Evolutionary conservation across 1,284 basidiomycete genomes (phyloP), one percentile per base, ranked within the genome.

Genomic region (Apiotrichum gamsii): DNA sequence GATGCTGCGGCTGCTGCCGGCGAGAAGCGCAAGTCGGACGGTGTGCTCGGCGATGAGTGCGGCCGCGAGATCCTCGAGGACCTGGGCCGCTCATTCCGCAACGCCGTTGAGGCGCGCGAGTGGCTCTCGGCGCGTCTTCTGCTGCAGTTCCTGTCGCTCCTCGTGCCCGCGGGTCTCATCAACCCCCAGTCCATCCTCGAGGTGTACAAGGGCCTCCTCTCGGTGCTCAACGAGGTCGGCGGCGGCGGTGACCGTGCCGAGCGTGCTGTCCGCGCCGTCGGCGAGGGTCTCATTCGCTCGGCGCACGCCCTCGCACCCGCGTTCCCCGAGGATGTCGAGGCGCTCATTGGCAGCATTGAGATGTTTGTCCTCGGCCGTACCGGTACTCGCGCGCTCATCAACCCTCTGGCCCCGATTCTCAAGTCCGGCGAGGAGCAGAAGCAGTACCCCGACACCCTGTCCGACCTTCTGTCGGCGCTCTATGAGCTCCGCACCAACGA

Each of bases 91-190:
- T 83, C 84, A 2, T 93, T 94, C 68, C 85, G 90, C 59, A 77
- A 79, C 3, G 87, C 83, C 65, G 76, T 94, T 24, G 89, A 93
- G 72, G 85, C 85, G 56, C 74, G 90, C 19, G 81, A 85, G 49
- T 95, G 90, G 91, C 78, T 88, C 60, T 85, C 90, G 57, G 84
- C 85, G 31, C 79, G 90, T 47, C 77, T 90, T 59, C 85, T 83
- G 88, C 83, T 93, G 18, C 86, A 90, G 59, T 87, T 95, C 68
- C 93, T 95, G 62, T 85, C 90, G 0, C 85, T 90, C 61, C 72
- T 94, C 34, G 83, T 87, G 24, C 77, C 84, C 25, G 80, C 87
- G 11, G 78, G 80, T 41, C 75, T 94, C 2, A 78, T 95, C 41
- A 81, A 85, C 3, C 70, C 82, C 0, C 77, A 82, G 14, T 90